A percentile compares a stretch with the other conserved stretches of the same genome.
These are phyloP conservation scores for Ciborinia camelliae DNA, from an alignment of 2,329 filamentous ascomycete genomes.

Conservation along the genomic window DNA sequence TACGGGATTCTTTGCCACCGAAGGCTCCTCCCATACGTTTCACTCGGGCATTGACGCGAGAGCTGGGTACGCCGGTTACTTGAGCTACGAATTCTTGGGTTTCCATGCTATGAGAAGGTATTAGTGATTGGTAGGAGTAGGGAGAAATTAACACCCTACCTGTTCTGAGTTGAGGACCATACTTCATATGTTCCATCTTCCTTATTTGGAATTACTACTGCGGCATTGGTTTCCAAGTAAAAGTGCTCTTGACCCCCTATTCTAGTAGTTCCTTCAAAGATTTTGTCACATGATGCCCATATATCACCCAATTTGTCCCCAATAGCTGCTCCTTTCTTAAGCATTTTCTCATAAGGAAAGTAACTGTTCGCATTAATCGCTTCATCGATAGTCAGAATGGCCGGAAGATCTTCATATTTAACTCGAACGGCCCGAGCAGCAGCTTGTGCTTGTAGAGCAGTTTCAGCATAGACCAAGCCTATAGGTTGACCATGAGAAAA, in stretches of 20 bases:
- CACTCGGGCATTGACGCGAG: constrained; percentile 86
- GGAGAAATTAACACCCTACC: constrained; percentile 37
- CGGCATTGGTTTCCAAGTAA: constrained; percentile 88
- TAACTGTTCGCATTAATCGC: constrained; percentile 86
- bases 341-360: constrained; percentile 74
- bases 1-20: constrained; percentile 88
- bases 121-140: neutral
- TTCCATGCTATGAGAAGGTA: constrained; percentile 53
- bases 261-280: constrained; percentile 70
- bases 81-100: constrained; percentile 85
- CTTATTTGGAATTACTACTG: constrained; percentile 76
- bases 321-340: constrained; percentile 77
- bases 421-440: constrained; percentile 78
- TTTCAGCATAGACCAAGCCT: constrained; percentile 78
- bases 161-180: constrained; percentile 88
- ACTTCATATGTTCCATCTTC: constrained; percentile 94
- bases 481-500: constrained; percentile 90
- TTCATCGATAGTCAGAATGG: constrained; percentile 88
- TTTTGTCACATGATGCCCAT: constrained; percentile 30
- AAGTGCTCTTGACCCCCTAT: constrained; percentile 98
- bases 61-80: constrained; percentile 76
- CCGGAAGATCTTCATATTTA: constrained; percentile 84
- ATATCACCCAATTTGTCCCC: constrained; percentile 46
- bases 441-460: constrained; percentile 71
- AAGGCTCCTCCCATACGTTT: constrained; percentile 92